Conservation (phyloP, 805 yeast species). For the Blastobotrys muscicola region DNA sequence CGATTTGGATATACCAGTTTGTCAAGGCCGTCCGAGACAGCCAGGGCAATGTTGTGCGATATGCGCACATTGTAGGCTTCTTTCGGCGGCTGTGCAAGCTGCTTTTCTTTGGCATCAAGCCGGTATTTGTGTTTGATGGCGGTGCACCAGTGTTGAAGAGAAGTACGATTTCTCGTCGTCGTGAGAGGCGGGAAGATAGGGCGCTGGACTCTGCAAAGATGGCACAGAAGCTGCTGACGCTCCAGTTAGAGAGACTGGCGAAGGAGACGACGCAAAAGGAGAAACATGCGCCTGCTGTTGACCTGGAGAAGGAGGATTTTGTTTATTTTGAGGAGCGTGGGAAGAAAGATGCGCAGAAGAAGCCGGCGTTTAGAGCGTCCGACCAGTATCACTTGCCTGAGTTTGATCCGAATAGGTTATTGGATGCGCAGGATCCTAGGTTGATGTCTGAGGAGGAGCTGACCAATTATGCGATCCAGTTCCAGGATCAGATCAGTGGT, state of each 20-base stretch:
- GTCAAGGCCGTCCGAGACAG: constrained; percentile 86
- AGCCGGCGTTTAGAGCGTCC: constrained; percentile 35
- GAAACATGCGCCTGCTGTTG: neutral
- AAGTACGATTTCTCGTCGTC: constrained; percentile 64
- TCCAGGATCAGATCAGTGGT: constrained; percentile 43
- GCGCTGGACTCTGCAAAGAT: constrained; percentile 60
- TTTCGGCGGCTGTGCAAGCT: constrained; percentile 88
- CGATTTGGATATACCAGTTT: constrained; percentile 97
- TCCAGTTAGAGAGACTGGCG: constrained; percentile 59
- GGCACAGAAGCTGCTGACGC: constrained; percentile 71
- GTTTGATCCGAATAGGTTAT: constrained; percentile 36
- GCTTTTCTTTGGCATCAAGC: constrained; percentile 74
- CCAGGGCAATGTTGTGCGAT: constrained; percentile 66
- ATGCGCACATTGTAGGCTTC: constrained; percentile 91
- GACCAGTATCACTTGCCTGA: constrained; percentile 87
- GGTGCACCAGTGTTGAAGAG: constrained; percentile 81
- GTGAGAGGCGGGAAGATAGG: constrained; percentile 65
- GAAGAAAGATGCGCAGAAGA: constrained; percentile 6
- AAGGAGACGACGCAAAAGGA: constrained; percentile 17
- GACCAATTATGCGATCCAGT: constrained; percentile 46
- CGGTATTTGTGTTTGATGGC: constrained; percentile 92
- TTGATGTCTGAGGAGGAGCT: constrained; percentile 66
- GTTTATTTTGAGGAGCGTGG: constrained; percentile 31
- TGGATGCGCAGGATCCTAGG: constrained; percentile 55
- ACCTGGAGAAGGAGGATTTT: constrained; percentile 16